Conservation (phyloP, 2,329 filamentous ascomycete species). For the Penicillium brasilianum region DNA sequence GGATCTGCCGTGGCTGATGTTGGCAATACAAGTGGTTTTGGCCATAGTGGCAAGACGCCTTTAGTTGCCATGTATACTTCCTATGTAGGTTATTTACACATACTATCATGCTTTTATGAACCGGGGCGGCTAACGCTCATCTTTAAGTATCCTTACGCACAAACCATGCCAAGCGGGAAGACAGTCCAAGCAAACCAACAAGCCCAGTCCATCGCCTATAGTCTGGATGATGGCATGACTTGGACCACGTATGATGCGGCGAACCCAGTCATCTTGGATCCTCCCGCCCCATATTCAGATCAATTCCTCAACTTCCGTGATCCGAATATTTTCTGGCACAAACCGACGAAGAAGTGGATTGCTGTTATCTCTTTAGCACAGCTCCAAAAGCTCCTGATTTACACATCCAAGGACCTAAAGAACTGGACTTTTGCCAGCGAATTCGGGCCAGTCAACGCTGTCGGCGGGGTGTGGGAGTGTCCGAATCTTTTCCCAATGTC, state of each 20-base stretch:
- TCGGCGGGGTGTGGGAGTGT: neutral
- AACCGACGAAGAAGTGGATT: constrained; percentile 58
- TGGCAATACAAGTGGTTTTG: neutral
- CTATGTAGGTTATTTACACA: neutral
- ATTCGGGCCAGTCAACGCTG: neutral
- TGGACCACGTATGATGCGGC: constrained; percentile 28
- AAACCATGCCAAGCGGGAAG: constrained; percentile 34
- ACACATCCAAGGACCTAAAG: neutral
- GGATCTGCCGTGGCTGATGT: neutral
- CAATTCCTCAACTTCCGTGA: constrained; percentile 65
- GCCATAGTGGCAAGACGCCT: neutral
- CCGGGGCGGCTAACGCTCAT: neutral
- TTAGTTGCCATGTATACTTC: neutral
- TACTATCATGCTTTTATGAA: neutral
- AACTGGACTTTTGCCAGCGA: neutral
- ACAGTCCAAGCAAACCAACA: constrained; percentile 37
- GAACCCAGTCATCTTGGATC: neutral
- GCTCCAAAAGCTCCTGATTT: neutral
- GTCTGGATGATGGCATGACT: constrained; percentile 64
- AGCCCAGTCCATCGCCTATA: constrained; percentile 68
- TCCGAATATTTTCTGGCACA: constrained; percentile 67
- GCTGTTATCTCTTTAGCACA: constrained; percentile 38
- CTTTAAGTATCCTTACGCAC: constrained; percentile 26
- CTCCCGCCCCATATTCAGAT: constrained; percentile 29
- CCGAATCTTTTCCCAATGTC: neutral